Base-by-base conservation (phyloP, 106 monocot genomes). In the Apostasia shenzhenica region DNA sequence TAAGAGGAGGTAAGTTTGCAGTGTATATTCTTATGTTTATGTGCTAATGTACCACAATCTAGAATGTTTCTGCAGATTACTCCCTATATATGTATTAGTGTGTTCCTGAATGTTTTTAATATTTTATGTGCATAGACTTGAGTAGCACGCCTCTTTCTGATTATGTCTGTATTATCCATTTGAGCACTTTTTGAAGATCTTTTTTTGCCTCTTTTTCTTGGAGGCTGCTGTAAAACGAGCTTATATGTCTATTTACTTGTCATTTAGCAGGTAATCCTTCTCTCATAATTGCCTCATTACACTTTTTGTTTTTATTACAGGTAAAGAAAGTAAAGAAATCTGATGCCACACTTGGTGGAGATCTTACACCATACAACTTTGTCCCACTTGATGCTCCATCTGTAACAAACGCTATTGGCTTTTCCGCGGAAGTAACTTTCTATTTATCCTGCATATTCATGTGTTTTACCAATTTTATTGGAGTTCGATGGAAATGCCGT, bases 301-400 rank as follows among this genome's bases (percentile, higher is more conserved):
- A 1, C 48, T 67, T n/a, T 1, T 42, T 38, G 50, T 67, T 26
- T 42, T 45, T 85, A n/a, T 73, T 80, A 8, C 77, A 99, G 97
- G 81, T 93, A 37, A 80, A 55, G 45, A 87, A 54, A 71, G 80
- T 85, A 39, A 99, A 83, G 85, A 88, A 75, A 79, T 83, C 90
- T 70, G 97, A 97, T 70, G 92, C 76, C 48, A 81, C 80, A 67
- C 55, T 89, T 45, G 75, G 81, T 68, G 97, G 86, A 59, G 93
- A 93, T 65, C 83, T 90, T 51, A 80, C 80, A n/a, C 81, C 93
- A 46, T 99, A 99, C 80, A 99, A 99, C 66, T 93, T 99, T 78
- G 87, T 99, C 67, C 93, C 99, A 52, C 81, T 99, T 76, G 99
- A 99, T 78, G 93, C 93, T 12, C 87, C 90, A n/a, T 93, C 99